phyloP scores from a whole-genome alignment of 495 filamentous ascomycete species.

The Choiromyces venosus region DNA sequence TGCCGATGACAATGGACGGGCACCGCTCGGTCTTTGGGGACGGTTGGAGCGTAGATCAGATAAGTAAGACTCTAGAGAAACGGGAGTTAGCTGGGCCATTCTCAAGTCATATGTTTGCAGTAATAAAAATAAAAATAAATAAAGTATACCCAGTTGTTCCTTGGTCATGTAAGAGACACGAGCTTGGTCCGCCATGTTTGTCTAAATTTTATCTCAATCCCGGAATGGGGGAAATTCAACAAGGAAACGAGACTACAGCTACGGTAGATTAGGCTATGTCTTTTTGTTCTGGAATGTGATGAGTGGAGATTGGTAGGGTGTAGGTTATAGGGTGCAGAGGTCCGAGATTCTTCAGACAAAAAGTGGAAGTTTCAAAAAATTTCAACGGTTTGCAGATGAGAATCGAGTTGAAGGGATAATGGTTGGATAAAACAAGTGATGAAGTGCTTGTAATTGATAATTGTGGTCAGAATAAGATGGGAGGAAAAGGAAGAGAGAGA shows the following conservation, averaged over 20 bases:
- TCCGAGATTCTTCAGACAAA: background rate
- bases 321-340: background rate
- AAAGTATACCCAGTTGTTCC: slow-evolving; percentile 70
- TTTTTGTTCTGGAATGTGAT: background rate
- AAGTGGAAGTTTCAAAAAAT: background rate
- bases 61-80: slow-evolving; percentile 62
- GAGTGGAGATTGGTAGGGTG: background rate
- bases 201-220: slow-evolving; percentile 4
- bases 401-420: slow-evolving; percentile 7
- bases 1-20: slow-evolving; percentile 65
- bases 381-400: background rate
- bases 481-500: background rate
- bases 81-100: slow-evolving; percentile 42
- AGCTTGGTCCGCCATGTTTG: slow-evolving; percentile 33
- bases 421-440: slow-evolving; percentile 12
- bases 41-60: slow-evolving; percentile 73
- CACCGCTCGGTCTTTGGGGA: slow-evolving; percentile 68
- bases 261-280: background rate
- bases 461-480: slow-evolving; percentile 13
- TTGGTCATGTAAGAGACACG: slow-evolving; percentile 66
- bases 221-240: slow-evolving; percentile 7
- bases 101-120: background rate
- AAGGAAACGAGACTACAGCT: background rate
- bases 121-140: slow-evolving; percentile 8
- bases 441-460: background rate